Evolutionary conservation across 305 asterid species (phyloP), one percentile per base, ranked within the genome.

Genomic region (Caryopteris hybrid): DNA sequence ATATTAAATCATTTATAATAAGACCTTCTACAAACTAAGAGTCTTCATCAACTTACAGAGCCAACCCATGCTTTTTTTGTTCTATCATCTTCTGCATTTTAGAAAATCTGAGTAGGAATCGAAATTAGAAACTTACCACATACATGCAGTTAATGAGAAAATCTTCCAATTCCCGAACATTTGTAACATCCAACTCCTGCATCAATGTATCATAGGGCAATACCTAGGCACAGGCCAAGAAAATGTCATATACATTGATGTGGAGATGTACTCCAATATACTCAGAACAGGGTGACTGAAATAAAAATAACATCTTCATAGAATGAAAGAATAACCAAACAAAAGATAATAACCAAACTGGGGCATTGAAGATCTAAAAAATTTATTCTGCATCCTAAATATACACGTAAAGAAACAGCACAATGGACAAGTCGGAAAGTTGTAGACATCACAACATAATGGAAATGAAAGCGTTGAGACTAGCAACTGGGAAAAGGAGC

Each of bases 111-210:
- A 23, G 31, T 7, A 47, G 59, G 22, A 53, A 51, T 2, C 16
- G 27, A 61, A 66, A 71, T 50, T 27, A 54, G 51, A 66, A 64
- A 78, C 99, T 72, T 83, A 95, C 99, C 96, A 83, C 95, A 81
- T 95, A 90, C 98, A 95, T 91, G 85, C 99, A 95, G 88, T 89
- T 95, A 61, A 95, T 95, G 74, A 95, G 95, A 76, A 95, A 95
- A 86, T 95, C 99, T 79, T 95, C 99, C 76, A 95, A 88, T 70
- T 88, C 91, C 0, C 98, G 96, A 52, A 91, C 99, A 83, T 95
- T 95, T 29, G 85, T 74, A 64, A 95, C 87, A 82, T 95, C 99
- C 88, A 95, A 73, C 79, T 91, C 99, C 73, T 73, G 84, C 91
- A 89, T 92, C 80, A 95, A 86, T 66, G 76, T 72, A 70, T 95